phyloP scores from a whole-genome alignment of 2,329 filamentous ascomycete genomes.

The Microascus cirrosus region DNA sequence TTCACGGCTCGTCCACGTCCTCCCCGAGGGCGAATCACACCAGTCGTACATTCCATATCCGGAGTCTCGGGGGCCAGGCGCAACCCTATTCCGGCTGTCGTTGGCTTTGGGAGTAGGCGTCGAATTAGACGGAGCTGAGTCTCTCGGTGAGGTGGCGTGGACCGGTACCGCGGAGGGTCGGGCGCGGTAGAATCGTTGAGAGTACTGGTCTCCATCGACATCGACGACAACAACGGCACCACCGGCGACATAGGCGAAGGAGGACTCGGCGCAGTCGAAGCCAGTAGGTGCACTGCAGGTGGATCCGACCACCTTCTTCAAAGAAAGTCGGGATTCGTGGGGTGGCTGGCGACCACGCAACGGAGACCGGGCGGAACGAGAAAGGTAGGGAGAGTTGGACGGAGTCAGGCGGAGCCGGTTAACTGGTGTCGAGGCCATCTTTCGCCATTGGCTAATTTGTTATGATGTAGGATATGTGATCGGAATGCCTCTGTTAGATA shows the following conservation, averaged over 20 bases:
- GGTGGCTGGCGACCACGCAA: constrained; percentile 30
- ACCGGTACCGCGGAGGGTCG: constrained; percentile 64
- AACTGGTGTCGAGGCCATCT: constrained; percentile 47
- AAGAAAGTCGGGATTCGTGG: constrained; percentile 51
- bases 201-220: constrained; percentile 55
- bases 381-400: constrained; percentile 61
- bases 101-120: constrained; percentile 49
- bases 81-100: constrained; percentile 48
- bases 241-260: constrained; percentile 85
- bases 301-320: constrained; percentile 82
- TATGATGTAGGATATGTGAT: background rate
- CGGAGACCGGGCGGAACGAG: constrained; percentile 53
- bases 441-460: constrained; percentile 34
- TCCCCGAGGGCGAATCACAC: constrained; percentile 53
- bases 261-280: constrained; percentile 69
- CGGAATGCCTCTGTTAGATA: background rate
- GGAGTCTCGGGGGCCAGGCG: constrained; percentile 35
- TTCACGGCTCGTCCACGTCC: constrained; percentile 80
- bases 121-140: constrained; percentile 35
- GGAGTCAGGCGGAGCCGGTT: constrained; percentile 61
- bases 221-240: constrained; percentile 86
- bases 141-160: constrained; percentile 43
- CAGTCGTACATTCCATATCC: constrained; percentile 27
- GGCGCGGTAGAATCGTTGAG: constrained; percentile 84
- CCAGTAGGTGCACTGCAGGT: constrained; percentile 76